phyloP scores from a whole-genome alignment of 495 filamentous ascomycete genomes.

The Penicillium lagena region DNA sequence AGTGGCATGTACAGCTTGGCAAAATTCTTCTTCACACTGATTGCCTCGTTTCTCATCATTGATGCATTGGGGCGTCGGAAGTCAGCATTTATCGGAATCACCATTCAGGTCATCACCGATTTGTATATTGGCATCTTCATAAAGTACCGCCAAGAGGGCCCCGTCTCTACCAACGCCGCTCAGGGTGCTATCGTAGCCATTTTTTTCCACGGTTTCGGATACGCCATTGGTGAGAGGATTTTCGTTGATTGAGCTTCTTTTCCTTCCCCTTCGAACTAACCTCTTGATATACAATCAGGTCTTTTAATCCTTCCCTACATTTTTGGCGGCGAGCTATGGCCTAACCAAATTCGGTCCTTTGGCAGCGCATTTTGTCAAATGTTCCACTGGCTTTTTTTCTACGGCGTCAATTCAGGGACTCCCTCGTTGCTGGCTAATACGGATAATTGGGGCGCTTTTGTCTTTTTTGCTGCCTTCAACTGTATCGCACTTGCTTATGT shows the following conservation, averaged over 20 bases:
- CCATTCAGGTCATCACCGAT: slow-evolving; percentile 8
- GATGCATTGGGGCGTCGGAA: slow-evolving; percentile 9
- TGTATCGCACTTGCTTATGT: slow-evolving; percentile 3
- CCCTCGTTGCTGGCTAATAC: slow-evolving; percentile 5
- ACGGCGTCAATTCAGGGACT: slow-evolving; percentile 3
- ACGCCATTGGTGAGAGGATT: slow-evolving; percentile 2
- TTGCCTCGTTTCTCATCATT: slow-evolving; percentile 11
- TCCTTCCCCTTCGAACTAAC: background rate
- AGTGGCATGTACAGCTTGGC: slow-evolving; percentile 10
- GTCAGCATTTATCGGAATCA: slow-evolving; percentile 5
- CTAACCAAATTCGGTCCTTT: slow-evolving; percentile 13
- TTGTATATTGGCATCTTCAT: slow-evolving; percentile 7
- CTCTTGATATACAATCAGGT: background rate
- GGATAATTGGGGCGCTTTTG: slow-evolving; percentile 15
- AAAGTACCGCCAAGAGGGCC: slow-evolving; percentile 4
- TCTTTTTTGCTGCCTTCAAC: slow-evolving; percentile 11
- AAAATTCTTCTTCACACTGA: slow-evolving; percentile 8
- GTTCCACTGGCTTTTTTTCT: slow-evolving; percentile 17
- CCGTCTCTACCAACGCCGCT: background rate
- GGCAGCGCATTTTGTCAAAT: slow-evolving; percentile 8
- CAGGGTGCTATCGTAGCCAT: slow-evolving; percentile 7
- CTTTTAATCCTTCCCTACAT: slow-evolving; percentile 13
- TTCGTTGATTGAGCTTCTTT: background rate
- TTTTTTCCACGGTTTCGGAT: slow-evolving; percentile 11
- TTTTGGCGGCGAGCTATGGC: slow-evolving; percentile 16